phyloP scores from a whole-genome alignment of 208 protist genomes.

The Trypanosoma melophagium region DNA sequence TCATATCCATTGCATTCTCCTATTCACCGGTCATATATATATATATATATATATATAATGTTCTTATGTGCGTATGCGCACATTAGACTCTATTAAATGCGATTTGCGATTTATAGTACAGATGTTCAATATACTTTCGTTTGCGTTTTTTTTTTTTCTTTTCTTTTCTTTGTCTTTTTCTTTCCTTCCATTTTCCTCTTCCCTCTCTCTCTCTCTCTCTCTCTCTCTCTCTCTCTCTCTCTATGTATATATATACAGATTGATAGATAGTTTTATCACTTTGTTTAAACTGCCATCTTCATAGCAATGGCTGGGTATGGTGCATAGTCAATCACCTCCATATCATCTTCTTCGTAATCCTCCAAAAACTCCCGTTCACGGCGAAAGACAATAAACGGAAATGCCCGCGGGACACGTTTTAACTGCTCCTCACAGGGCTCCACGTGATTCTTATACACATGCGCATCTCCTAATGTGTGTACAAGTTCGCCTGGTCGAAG shows the following conservation, averaged over 20 bases:
- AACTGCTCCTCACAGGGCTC: slow-evolving; percentile 95
- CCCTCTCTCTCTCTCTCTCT: slow-evolving; percentile 7
- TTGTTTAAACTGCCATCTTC: slow-evolving; percentile 96
- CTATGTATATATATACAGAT: too few species aligned
- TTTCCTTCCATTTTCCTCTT: slow-evolving; percentile 11
- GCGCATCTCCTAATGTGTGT: slow-evolving; percentile 97
- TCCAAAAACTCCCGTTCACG: slow-evolving; percentile 83
- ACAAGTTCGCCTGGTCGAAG: slow-evolving; percentile 96
- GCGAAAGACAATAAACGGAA: slow-evolving; percentile 86
- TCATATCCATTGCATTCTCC: too few species aligned
- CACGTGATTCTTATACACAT: slow-evolving; percentile 98
- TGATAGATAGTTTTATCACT: neutral
- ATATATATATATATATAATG: too few species aligned
- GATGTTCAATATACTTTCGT: too few species aligned
- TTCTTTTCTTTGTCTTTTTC: slow-evolving; percentile 21
- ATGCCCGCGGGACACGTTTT: slow-evolving; percentile 87
- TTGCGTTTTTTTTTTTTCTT: neutral
- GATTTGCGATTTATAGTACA: too few species aligned
- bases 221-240: neutral
- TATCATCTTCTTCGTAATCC: slow-evolving; percentile 92
- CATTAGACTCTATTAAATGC: too few species aligned
- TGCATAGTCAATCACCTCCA: slow-evolving; percentile 94
- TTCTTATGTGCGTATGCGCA: too few species aligned
- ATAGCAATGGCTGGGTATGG: slow-evolving; percentile 95
- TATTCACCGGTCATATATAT: too few species aligned